Conservation (phyloP, 805 yeast genomes). For the Zygotorulaspora chibaensis region DNA sequence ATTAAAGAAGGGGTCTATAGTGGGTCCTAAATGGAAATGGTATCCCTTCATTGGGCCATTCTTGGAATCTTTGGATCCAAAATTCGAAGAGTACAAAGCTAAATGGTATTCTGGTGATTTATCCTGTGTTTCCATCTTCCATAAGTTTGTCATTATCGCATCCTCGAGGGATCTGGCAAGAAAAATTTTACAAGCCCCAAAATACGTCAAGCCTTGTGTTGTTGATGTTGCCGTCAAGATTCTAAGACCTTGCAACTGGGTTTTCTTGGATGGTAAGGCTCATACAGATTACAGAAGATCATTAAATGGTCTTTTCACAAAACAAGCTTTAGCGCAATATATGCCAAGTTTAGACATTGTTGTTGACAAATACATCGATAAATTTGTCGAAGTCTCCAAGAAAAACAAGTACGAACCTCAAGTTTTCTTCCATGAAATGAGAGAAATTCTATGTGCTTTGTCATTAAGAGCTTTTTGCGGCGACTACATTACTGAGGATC, state of each 20-base stretch:
- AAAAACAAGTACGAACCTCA: conserved; percentile 51
- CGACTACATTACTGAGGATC: conserved; percentile 86
- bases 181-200: conserved; percentile 78
- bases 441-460: conserved; percentile 94
- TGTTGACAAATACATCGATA: conserved; percentile 76
- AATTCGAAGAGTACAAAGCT: conserved; percentile 85
- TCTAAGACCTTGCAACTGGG: conserved; percentile 96
- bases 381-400: conserved; percentile 53
- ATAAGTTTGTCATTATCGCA: conserved; percentile 94
- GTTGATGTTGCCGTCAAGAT: conserved; percentile 96
- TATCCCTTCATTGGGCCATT: conserved; percentile 98
- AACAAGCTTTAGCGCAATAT: conserved; percentile 75
- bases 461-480: conserved; percentile 95
- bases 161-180: conserved; percentile 83
- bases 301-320: conserved; percentile 83
- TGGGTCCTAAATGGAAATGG: conserved; percentile 81
- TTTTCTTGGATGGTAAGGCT: conserved; percentile 91
- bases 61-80: conserved; percentile 89
- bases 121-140: conserved; percentile 96
- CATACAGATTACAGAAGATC: conserved; percentile 91
- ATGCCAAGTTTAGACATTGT: conserved; percentile 79
- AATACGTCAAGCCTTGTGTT: conserved; percentile 92
- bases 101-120: conserved; percentile 95
- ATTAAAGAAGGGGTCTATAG: conserved; percentile 77
- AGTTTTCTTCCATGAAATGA: conserved; percentile 85